Conservation (phyloP, 306 rosid genomes). For the Cucumis sativus region DNA sequence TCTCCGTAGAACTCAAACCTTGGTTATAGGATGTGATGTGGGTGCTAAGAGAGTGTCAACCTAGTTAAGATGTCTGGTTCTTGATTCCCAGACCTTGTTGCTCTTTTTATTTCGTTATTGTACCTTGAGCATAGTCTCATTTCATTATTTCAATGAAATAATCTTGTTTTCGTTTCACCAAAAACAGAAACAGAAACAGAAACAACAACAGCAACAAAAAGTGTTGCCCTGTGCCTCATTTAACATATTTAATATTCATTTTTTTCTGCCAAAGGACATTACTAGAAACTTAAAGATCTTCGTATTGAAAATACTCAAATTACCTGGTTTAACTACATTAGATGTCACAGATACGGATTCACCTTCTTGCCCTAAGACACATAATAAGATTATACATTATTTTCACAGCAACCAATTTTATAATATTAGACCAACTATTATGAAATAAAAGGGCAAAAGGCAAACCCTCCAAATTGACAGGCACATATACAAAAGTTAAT, state of each 20-base stretch:
- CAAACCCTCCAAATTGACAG: conserved; percentile 88
- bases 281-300: neutral
- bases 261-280: neutral
- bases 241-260: neutral
- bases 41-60: no score
- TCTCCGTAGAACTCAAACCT: no score
- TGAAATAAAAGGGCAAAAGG: conserved; percentile 2
- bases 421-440: conserved; percentile 9
- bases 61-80: no score
- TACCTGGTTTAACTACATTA: conserved; percentile 76
- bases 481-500: conserved; percentile 66
- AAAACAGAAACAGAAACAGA: no score
- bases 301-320: conserved; percentile 11
- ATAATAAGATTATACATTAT: conserved; percentile 11
- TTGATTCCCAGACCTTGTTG: no score
- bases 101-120: no score
- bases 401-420: neutral
- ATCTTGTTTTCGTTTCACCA: no score
- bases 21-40: no score
- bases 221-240: neutral
- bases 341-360: conserved; percentile 51
- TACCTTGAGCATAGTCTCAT: no score
- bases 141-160: no score
- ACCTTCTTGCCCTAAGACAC: conserved; percentile 80
- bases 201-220: no score